Evolutionary conservation across 2,329 filamentous ascomycete species (phyloP), one percentile per base, ranked within the genome.

Genomic region (Cladosporium sphaerospermum): DNA sequence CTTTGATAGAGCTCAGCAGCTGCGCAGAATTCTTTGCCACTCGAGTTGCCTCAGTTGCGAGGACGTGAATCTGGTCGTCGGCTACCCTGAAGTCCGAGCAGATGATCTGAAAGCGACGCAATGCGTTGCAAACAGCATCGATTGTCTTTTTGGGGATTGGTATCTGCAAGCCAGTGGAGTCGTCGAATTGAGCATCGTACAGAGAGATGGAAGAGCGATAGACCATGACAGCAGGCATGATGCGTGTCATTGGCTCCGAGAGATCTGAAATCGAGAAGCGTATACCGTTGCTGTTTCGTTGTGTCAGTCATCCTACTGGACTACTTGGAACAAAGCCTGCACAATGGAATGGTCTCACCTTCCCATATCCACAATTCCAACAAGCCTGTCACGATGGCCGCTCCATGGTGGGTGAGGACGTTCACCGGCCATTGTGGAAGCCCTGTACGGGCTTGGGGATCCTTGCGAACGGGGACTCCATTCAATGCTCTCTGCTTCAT

Each of bases 21-120:
- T 78, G 76, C 14, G 74, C 75, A 1, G 84, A 83, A 64, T 96
- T 96, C 54, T 79, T 70, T 7, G 91, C 89, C 18, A 83, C 87
- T 41, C 91, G 83, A 67, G 91, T 93, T 3, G 91, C 91, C 69
- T 96, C 90, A 0, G 91, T 96, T 19, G 90, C 91, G 41, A 96
- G 81, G 10, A 96, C 80, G 23, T 81, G 79, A 56, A 92, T 80
- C 58, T 90, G 83, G 11, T 56, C 28, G 0, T 75, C 65, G 0
- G 81, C 81, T 0, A 96, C 88, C n/a, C 77, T 76, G 64, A 88
- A 89, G 55, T 84, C 80, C 51, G 76, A 66, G 55, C 89, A 92
- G 46, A 87, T 86, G 31, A 74, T 74, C 56, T 82, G 81, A 73
- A 96, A 96, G 33, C 83, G 82, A 23, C 80, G 73, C 8, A 96